A percentile compares a stretch with the other conserved stretches of the same genome.
phyloP scores from a whole-genome alignment of 768 basidiomycete genomes.

The Trametes cingulata region DNA sequence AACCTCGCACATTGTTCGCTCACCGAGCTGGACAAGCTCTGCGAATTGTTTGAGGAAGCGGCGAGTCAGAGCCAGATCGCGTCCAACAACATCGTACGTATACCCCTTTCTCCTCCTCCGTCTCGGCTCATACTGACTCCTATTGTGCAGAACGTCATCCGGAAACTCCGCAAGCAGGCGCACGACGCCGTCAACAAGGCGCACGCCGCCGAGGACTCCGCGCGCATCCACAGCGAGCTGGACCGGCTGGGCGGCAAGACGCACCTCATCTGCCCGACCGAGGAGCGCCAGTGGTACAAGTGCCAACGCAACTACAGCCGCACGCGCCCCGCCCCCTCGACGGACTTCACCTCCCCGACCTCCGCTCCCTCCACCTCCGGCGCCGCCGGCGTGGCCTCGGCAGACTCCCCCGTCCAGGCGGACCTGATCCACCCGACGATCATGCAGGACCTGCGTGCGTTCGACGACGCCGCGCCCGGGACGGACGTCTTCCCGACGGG shows the following conservation, averaged over 20 bases:
- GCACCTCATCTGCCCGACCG: slow-evolving; percentile 23
- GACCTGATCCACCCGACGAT: slow-evolving; percentile 50
- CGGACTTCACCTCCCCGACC: not conserved
- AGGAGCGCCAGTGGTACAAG: not conserved
- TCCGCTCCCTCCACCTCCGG: not conserved
- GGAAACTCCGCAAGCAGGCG: slow-evolving; percentile 33
- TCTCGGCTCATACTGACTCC: not conserved
- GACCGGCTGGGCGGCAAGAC: slow-evolving; percentile 38
- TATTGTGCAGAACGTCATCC: slow-evolving; percentile 29
- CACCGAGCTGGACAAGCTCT: slow-evolving; percentile 36
- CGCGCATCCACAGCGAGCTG: slow-evolving; percentile 27
- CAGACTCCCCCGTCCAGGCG: slow-evolving; percentile 16
- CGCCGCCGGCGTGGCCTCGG: not conserved
- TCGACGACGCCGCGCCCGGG: slow-evolving; percentile 35
- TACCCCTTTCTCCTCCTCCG: too few species aligned
- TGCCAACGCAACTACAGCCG: not conserved
- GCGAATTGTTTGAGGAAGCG: slow-evolving; percentile 34
- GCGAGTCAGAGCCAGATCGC: slow-evolving; percentile 27
- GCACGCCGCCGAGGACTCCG: slow-evolving; percentile 9
- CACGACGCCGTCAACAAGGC: slow-evolving; percentile 31
- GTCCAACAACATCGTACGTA: slow-evolving; percentile 29
- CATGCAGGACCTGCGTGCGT: slow-evolving; percentile 51
- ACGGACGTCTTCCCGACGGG: not conserved
- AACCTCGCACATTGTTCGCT: slow-evolving; percentile 38
- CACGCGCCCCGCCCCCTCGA: not conserved